phyloP scores from a whole-genome alignment of 2,329 filamentous ascomycete genomes.

The Venturia oleaginea region DNA sequence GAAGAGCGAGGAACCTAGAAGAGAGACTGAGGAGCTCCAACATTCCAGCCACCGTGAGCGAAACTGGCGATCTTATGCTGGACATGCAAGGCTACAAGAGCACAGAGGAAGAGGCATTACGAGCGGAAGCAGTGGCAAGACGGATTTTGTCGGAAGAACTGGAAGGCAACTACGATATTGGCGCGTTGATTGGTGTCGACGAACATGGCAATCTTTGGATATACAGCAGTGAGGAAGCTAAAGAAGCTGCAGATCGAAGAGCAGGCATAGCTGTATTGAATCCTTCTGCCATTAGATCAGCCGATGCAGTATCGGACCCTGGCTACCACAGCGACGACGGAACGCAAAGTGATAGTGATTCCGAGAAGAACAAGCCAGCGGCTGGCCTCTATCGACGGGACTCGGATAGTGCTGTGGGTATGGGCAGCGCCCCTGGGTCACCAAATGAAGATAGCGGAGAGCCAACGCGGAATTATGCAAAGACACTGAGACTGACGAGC shows the following conservation, averaged over 20 bases:
- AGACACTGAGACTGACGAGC: slow-evolving; percentile 88
- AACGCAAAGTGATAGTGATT: slow-evolving; percentile 71
- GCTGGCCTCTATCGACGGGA: slow-evolving; percentile 56
- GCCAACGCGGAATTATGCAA: slow-evolving; percentile 82
- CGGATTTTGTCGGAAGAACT: slow-evolving; percentile 82
- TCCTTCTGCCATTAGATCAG: slow-evolving; percentile 45
- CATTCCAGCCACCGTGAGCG: slow-evolving; percentile 86
- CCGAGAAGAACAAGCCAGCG: slow-evolving; percentile 56
- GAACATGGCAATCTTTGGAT: slow-evolving; percentile 98
- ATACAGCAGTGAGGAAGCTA: slow-evolving; percentile 94
- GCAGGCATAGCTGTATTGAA: slow-evolving; percentile 41
- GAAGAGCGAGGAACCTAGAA: slow-evolving; percentile 74
- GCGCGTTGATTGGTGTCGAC: slow-evolving; percentile 87
- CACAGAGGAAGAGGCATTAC: slow-evolving; percentile 82
- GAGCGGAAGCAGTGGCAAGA: slow-evolving; percentile 85
- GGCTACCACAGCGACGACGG: slow-evolving; percentile 78
- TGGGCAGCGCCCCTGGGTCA: slow-evolving; percentile 50
- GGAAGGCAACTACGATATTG: slow-evolving; percentile 92
- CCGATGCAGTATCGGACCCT: slow-evolving; percentile 84
- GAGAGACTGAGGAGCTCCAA: slow-evolving; percentile 82
- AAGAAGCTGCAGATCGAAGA: slow-evolving; percentile 67
- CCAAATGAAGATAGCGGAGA: slow-evolving; percentile 25
- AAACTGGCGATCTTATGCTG: slow-evolving; percentile 88
- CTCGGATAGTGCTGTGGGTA: slow-evolving; percentile 59
- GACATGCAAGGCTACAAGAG: slow-evolving; percentile 97